Evolutionary conservation across 192 early-diverging fungal species (phyloP).

Genomic region (Backusella macrospora): DNA sequence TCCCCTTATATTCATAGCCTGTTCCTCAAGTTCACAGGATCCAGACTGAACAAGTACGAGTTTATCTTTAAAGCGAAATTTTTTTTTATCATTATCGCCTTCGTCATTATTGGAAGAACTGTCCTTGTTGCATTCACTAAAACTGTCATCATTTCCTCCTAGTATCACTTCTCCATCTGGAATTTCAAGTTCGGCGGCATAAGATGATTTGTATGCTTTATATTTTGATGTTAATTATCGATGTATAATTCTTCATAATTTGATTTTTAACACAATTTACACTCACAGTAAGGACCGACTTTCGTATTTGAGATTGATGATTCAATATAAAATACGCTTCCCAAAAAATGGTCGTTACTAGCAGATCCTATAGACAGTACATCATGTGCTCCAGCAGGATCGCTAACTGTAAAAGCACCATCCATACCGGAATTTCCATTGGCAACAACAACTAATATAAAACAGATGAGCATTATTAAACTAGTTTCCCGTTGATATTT

Average conservation of each 20-base stretch:
- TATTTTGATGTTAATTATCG: neutral
- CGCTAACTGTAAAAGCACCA: conserved; percentile 59
- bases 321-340: conserved; percentile 37
- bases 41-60: conserved; percentile 71
- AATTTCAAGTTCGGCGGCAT: conserved; percentile 31
- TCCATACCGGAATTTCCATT: conserved; percentile 66
- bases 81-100: conserved; percentile 49
- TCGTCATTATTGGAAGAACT: conserved; percentile 11
- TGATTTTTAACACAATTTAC: neutral
- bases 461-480: neutral
- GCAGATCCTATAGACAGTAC: conserved; percentile 62
- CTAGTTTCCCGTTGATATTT: neutral
- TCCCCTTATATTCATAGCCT: conserved; percentile 51
- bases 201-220: conserved; percentile 27
- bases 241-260: neutral
- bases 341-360: conserved; percentile 44
- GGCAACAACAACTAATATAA: conserved; percentile 53
- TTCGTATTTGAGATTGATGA: neutral
- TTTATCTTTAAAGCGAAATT: conserved; percentile 47
- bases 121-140: neutral
- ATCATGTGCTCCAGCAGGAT: conserved; percentile 58
- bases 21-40: conserved; percentile 64
- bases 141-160: neutral
- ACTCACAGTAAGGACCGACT: conserved; percentile 35
- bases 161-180: neutral